A percentile compares a stretch with the other conserved stretches of the same genome.
Conservation (phyloP, 371 early-diverging fungal species). For the Mortierella sp. region DNA sequence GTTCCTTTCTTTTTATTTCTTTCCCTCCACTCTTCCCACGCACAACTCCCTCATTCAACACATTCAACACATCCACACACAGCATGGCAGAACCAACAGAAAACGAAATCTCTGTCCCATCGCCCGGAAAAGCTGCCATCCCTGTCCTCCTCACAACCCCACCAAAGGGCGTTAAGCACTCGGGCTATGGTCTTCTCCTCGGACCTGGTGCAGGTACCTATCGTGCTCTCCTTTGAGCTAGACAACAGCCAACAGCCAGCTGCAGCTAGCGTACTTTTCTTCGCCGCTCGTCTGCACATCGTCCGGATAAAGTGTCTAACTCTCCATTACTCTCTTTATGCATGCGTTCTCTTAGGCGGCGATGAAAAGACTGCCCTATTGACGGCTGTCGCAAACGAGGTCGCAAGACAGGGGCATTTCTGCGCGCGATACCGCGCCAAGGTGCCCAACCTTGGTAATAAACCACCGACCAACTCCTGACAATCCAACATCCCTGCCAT, state of each 20-base stretch:
- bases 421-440: constrained; percentile 50
- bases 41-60: neutral
- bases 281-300: neutral
- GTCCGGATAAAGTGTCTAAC: neutral
- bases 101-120: constrained; percentile 40
- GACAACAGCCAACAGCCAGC: neutral
- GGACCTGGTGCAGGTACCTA: constrained; percentile 52
- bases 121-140: constrained; percentile 45
- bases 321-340: neutral
- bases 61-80: neutral
- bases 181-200: constrained; percentile 47
- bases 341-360: constrained; percentile 21
- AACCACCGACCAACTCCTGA: neutral
- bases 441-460: constrained; percentile 44
- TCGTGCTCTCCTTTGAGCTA: neutral
- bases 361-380: constrained; percentile 39
- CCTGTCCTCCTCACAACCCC: constrained; percentile 40
- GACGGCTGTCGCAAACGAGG: constrained; percentile 35
- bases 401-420: constrained; percentile 40
- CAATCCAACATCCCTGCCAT: too few relatives aligned
- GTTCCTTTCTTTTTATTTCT: neutral
- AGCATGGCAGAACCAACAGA: constrained; percentile 39
- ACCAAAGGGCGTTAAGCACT: constrained; percentile 29
- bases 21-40: neutral
- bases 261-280: neutral